These are phyloP conservation scores for Lipomyces sp. DNA, from an alignment of 805 yeast species.

Conservation along the genomic window DNA sequence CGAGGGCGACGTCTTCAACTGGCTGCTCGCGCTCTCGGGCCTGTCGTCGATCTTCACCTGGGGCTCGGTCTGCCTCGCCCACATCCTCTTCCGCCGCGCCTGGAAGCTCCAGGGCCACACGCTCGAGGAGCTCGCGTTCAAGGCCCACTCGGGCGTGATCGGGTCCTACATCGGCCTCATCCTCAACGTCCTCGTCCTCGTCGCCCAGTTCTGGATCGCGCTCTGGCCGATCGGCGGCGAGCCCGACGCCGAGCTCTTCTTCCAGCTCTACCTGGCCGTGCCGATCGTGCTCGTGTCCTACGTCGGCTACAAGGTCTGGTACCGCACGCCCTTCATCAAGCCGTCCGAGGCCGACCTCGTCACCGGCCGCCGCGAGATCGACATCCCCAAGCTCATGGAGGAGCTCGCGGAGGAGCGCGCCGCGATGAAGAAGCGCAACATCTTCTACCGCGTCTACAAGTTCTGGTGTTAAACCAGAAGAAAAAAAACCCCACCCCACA, in stretches of 20 bases:
- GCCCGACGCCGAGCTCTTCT: conserved; percentile 45
- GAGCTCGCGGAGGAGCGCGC: conserved; percentile 59
- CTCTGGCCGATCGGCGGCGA: conserved; percentile 58
- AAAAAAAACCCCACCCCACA: no score
- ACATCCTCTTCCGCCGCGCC: conserved; percentile 64
- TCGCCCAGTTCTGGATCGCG: conserved; percentile 82
- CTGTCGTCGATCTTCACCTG: conserved; percentile 75
- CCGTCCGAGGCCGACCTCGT: conserved; percentile 56
- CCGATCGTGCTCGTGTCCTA: conserved; percentile 46
- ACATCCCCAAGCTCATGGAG: conserved; percentile 53
- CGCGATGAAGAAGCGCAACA: conserved; percentile 45
- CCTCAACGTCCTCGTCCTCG: conserved; percentile 57
- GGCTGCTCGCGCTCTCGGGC: conserved; percentile 77
- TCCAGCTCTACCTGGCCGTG: conserved; percentile 53
- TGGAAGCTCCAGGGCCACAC: conserved; percentile 62
- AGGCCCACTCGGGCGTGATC: conserved; percentile 61
- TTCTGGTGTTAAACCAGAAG: conserved; percentile 60
- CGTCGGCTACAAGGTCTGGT: conserved; percentile 51
- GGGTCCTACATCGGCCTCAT: conserved; percentile 64
- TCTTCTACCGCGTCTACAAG: conserved; percentile 50
- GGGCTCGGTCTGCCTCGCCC: conserved; percentile 69
- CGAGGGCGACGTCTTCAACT: conserved; percentile 54
- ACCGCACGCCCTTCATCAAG: conserved; percentile 43
- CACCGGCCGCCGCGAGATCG: conserved; percentile 60
- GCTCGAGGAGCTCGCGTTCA: conserved; percentile 64